Evolutionary conservation across 805 yeast species (phyloP), one percentile per base, ranked within the genome.

Genomic region (Saccharomycopsis javanensis): DNA sequence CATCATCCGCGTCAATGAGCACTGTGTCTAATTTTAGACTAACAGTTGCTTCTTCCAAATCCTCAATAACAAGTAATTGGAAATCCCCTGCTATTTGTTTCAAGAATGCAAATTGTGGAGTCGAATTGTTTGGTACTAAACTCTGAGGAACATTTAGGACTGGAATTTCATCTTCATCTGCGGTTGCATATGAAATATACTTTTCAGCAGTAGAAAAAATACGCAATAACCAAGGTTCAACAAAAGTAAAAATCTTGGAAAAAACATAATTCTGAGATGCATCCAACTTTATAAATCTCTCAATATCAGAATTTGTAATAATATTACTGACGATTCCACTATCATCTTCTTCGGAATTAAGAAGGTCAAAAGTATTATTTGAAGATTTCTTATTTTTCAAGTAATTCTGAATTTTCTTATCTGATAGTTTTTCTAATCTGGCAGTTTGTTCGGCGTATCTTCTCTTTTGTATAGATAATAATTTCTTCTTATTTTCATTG

Each of bases 401-500:
- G 67, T 58, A 66, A 55, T 57, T 69, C 51, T 70, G 57, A 61
- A 66, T 57, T 63, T 69, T 69, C 70, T 77, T 61, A 62, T 72
- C 5, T 62, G 59, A 25, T 65, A 58, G 1, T 18, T 50, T 50
- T 11, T 55, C 37, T 23, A 57, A 34, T 18, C 33, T 15, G 28
- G 54, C 54, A 4, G 51, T 6, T 34, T 58, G 68, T 62, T 15
- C 60, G 8, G 87, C 86, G 37, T 88, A 83, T 52, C 90, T 70
- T 61, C 83, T 83, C 73, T 82, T 85, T 69, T 92, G 96, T 61
- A 83, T 86, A 62, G 83, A 85, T 55, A 85, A 67, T 46, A 87
- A 68, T 28, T 77, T 79, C 70, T 89, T 79, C 68, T 78, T 84
- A 69, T 75, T 80, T 64, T 82, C 87, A 65, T 92, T 94, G 54